A percentile compares a stretch with the other conserved stretches of the same genome.
These are phyloP conservation scores for Alloascoidea africana DNA, from an alignment of 805 yeast species.

Conservation along the genomic window DNA sequence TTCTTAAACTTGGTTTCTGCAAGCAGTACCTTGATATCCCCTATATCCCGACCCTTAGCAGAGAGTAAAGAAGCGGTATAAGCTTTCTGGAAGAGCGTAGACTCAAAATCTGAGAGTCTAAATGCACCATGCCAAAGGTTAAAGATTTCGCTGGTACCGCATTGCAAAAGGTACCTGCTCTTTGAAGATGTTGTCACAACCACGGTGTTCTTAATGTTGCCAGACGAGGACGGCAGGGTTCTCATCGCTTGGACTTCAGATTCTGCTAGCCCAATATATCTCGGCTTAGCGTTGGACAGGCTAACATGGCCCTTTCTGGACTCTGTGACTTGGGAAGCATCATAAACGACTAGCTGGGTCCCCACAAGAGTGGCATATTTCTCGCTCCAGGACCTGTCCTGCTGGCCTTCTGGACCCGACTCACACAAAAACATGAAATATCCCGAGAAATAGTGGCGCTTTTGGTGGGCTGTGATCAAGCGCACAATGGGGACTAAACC, in stretches of 20 bases:
- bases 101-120: constrained; percentile 68
- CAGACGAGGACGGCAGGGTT: constrained; percentile 16
- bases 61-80: constrained; percentile 90
- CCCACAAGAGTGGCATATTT: constrained; percentile 89
- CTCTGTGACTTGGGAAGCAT: constrained; percentile 34
- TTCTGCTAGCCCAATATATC: constrained; percentile 83
- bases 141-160: constrained; percentile 46
- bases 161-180: constrained; percentile 75
- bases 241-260: constrained; percentile 67
- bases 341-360: constrained; percentile 87
- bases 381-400: constrained; percentile 74
- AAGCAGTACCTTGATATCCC: constrained; percentile 74
- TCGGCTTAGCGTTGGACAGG: constrained; percentile 42
- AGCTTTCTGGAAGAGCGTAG: constrained; percentile 77
- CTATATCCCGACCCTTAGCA: constrained; percentile 73
- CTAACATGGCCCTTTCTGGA: constrained; percentile 18
- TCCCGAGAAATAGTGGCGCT: constrained; percentile 48
- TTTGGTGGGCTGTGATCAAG: constrained; percentile 52
- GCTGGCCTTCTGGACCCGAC: constrained; percentile 22
- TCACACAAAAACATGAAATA: constrained; percentile 25
- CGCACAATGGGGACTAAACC: constrained; percentile 64
- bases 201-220: constrained; percentile 61
- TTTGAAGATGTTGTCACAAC: constrained; percentile 84
- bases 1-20: constrained; percentile 77
- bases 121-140: constrained; percentile 74